Evolutionary conservation across 1,284 basidiomycete species (phyloP).

Genomic region (Ustilago nuda): DNA sequence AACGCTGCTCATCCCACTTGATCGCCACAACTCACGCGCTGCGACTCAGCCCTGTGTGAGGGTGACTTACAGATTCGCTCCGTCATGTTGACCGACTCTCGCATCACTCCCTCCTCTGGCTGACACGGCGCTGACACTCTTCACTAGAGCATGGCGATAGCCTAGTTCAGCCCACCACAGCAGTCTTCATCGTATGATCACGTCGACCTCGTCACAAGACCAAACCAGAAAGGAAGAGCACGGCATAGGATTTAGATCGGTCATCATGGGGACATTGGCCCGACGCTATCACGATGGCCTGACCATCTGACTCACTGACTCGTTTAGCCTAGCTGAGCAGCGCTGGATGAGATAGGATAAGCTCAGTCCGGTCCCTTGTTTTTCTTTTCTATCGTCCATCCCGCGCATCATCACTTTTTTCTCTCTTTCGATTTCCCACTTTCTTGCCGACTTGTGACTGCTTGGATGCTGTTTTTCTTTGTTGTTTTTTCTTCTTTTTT

Average conservation of each 20-base stretch:
- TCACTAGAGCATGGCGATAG: not conserved
- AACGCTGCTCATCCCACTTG: not conserved
- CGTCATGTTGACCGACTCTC: not conserved
- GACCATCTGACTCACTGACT: constrained; percentile 1
- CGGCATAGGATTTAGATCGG: not conserved
- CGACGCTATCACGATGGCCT: not conserved
- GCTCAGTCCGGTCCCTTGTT: constrained; percentile 8
- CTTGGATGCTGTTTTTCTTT: not conserved
- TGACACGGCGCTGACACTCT: constrained; percentile 3
- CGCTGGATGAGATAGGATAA: not conserved
- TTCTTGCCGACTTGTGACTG: not conserved
- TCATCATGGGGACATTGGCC: not conserved
- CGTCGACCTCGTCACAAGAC: not conserved
- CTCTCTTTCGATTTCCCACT: not conserved
- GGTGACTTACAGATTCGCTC: not conserved
- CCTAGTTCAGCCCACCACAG: not conserved
- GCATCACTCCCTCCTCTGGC: not conserved
- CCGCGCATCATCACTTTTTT: not conserved
- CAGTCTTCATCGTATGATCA: not conserved
- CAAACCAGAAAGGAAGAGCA: not conserved
- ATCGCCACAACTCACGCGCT: not conserved
- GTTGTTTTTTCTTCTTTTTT: too few relatives aligned
- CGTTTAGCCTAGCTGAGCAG: not conserved
- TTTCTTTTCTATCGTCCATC: not conserved
- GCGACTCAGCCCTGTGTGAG: not conserved